A percentile compares a stretch with the other conserved stretches of the same genome.
Evolutionary conservation across 805 yeast genomes (phyloP).

Genomic region (Saturnispora dispora): DNA sequence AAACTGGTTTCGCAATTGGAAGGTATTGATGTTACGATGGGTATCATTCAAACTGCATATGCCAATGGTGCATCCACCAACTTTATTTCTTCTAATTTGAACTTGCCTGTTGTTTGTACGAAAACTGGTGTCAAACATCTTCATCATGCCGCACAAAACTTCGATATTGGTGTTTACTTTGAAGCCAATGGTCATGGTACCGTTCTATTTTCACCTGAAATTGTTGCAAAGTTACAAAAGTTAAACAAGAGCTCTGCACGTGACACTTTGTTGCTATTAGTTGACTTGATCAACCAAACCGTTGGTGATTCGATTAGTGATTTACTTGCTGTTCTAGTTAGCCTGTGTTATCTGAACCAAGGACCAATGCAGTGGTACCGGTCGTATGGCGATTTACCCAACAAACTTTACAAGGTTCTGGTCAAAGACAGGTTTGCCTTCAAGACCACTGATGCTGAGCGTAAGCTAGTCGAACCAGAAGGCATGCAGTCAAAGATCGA

Average conservation of each 20-base stretch:
- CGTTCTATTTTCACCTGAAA: constrained; percentile 61
- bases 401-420: constrained; percentile 66
- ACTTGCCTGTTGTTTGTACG: constrained; percentile 76
- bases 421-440: constrained; percentile 77
- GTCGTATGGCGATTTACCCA: constrained; percentile 79
- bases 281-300: constrained; percentile 81
- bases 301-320: constrained; percentile 99
- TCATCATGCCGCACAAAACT: constrained; percentile 82
- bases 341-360: constrained; percentile 37
- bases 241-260: constrained; percentile 32
- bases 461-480: constrained; percentile 63
- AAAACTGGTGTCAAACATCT: constrained; percentile 96
- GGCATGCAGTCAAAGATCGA: constrained; percentile 76
- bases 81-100: constrained; percentile 50
- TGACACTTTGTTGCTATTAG: constrained; percentile 47
- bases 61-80: constrained; percentile 90
- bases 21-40: constrained; percentile 32
- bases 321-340: constrained; percentile 63
- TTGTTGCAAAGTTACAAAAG: constrained; percentile 32
- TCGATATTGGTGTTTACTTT: constrained; percentile 87
- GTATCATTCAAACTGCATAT: constrained; percentile 95
- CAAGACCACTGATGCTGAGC: constrained; percentile 84
- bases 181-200: constrained; percentile 99
- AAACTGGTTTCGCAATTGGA: constrained; percentile 37
- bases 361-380: constrained; percentile 65